phyloP scores from a whole-genome alignment of 805 yeast genomes.

The Monosporozyma unispora region DNA sequence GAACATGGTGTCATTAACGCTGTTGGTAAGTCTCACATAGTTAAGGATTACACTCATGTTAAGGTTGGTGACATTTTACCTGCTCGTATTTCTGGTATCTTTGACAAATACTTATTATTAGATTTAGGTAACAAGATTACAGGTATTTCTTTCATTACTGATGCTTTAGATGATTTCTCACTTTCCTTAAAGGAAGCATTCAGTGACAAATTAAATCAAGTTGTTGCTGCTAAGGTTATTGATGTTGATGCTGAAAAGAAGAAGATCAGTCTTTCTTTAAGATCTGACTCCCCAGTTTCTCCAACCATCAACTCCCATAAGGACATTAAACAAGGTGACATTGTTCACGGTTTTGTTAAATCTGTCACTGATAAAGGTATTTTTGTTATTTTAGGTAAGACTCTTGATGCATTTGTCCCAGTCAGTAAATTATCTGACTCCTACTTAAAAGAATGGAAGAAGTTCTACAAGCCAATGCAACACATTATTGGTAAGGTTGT shows the following conservation, averaged over 20 bases:
- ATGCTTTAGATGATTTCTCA: constrained; percentile 63
- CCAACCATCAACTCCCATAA: constrained; percentile 38
- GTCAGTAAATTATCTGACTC: constrained; percentile 75
- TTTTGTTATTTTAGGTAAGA: constrained; percentile 65
- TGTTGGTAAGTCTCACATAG: constrained; percentile 39
- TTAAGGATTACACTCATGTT: constrained; percentile 39
- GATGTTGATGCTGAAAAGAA: constrained; percentile 32
- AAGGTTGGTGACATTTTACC: constrained; percentile 48
- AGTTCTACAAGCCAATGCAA: constrained; percentile 60
- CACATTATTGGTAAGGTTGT: constrained; percentile 65
- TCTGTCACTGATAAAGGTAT: constrained; percentile 68
- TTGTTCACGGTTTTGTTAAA: constrained; percentile 75
- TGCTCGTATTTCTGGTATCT: constrained; percentile 51
- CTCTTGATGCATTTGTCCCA: constrained; percentile 69
- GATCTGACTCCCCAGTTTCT: constrained; percentile 44
- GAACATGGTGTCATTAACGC: constrained; percentile 44
- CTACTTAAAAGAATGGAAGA: constrained; percentile 82
- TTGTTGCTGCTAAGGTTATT: constrained; percentile 48
- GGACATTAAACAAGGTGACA: constrained; percentile 59
- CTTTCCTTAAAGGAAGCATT: constrained; percentile 42
- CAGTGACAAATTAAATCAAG: constrained; percentile 36
- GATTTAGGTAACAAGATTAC: constrained; percentile 55
- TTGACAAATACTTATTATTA: constrained; percentile 53
- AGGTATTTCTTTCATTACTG: constrained; percentile 57
- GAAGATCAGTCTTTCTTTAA: constrained; percentile 55